Evolutionary conservation across 306 rosid genomes (phyloP).

Genomic region (Quercus parvula): DNA sequence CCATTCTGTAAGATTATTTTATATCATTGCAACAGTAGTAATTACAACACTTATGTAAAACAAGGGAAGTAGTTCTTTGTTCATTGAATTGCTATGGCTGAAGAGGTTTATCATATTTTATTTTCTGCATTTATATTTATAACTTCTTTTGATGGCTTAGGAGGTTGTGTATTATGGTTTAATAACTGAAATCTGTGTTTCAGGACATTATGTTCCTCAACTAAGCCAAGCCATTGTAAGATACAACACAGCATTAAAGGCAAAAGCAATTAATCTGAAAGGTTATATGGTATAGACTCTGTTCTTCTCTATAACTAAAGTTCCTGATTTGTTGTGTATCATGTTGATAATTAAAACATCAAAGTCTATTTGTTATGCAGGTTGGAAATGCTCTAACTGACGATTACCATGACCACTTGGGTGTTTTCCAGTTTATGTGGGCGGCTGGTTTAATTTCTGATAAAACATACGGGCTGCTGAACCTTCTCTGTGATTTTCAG

Average conservation of each 20-base stretch:
- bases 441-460: slow-evolving; percentile 86
- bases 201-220: slow-evolving; percentile 98
- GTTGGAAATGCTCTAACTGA: slow-evolving; percentile 93
- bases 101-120: background rate
- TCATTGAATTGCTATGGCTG: background rate
- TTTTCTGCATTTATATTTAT: background rate
- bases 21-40: background rate
- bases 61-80: background rate
- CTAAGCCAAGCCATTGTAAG: slow-evolving; percentile 77
- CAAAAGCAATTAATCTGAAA: slow-evolving; percentile 62
- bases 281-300: slow-evolving; percentile 68
- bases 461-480: slow-evolving; percentile 65
- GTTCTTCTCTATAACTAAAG: background rate
- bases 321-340: background rate
- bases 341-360: slow-evolving; percentile 5
- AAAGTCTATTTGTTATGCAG: slow-evolving; percentile 42
- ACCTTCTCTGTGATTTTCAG: slow-evolving; percentile 48
- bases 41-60: background rate
- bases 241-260: slow-evolving; percentile 44
- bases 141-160: background rate
- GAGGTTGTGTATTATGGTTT: background rate
- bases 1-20: background rate
- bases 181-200: slow-evolving; percentile 19
- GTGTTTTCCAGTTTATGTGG: slow-evolving; percentile 84
- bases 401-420: slow-evolving; percentile 74